Evolutionary conservation across 2,329 filamentous ascomycete genomes (phyloP).

Genomic region (Truncatella angustata): DNA sequence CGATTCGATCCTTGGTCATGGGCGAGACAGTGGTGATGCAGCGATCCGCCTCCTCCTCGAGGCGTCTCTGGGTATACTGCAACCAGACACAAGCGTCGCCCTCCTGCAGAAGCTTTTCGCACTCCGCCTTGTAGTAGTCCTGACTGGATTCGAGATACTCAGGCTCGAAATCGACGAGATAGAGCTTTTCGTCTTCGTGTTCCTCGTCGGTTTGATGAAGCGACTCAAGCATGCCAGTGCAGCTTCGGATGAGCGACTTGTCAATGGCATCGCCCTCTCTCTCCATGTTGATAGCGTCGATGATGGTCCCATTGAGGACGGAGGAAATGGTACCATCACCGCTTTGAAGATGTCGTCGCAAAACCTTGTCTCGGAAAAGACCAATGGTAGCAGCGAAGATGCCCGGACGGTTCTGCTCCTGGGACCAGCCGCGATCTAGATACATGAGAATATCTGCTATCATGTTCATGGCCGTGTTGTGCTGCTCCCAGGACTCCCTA

Average conservation of each 20-base stretch:
- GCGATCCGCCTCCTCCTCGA: constrained; percentile 78
- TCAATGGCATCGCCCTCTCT: constrained; percentile 87
- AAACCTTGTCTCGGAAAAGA: constrained; percentile 82
- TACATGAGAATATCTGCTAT: constrained; percentile 96
- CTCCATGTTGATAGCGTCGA: constrained; percentile 92
- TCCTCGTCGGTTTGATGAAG: constrained; percentile 82
- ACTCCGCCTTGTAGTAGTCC: constrained; percentile 74
- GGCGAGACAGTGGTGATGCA: constrained; percentile 79
- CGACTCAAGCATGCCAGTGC: constrained; percentile 84
- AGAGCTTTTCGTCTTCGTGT: constrained; percentile 75
- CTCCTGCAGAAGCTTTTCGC: constrained; percentile 69
- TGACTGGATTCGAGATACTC: constrained; percentile 70
- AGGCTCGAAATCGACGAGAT: constrained; percentile 78
- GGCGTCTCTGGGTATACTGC: constrained; percentile 68
- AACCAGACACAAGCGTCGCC: constrained; percentile 83
- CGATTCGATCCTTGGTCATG: constrained; percentile 70
- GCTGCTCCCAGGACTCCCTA: constrained; percentile 79
- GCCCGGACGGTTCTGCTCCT: constrained; percentile 67
- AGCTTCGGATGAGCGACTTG: constrained; percentile 75
- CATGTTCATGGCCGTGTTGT: constrained; percentile 94
- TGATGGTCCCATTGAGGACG: constrained; percentile 75
- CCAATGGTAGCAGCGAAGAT: constrained; percentile 85
- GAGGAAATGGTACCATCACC: constrained; percentile 58
- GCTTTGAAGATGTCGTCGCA: constrained; percentile 56
- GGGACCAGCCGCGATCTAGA: constrained; percentile 82